These are phyloP conservation scores for Cryptococcus sp. DNA, from an alignment of 1,284 basidiomycete species.

Conservation along the genomic window DNA sequence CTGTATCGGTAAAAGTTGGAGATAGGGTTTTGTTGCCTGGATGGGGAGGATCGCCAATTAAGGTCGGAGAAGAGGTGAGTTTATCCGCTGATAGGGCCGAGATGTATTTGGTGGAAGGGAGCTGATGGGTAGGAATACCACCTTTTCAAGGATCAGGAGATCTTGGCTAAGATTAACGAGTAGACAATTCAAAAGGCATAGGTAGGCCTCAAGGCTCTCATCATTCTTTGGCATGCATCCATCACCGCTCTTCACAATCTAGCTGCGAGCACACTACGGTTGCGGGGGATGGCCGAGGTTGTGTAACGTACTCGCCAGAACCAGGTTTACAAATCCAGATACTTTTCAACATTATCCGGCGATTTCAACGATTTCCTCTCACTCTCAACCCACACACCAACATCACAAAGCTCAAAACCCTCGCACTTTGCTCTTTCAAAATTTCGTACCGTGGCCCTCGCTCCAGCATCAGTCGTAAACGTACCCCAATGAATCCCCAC, in stretches of 20 bases:
- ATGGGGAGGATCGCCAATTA: conserved; percentile 94
- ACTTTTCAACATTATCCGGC: no score
- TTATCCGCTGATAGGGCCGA: background rate
- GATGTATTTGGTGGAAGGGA: background rate
- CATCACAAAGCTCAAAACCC: background rate
- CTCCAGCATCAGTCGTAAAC: conserved; percentile 3
- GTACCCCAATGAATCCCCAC: conserved; percentile 11
- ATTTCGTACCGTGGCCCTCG: background rate
- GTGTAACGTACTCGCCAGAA: no score
- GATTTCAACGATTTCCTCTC: no score
- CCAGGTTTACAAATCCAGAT: no score
- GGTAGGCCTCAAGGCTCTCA: no score
- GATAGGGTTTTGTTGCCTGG: conserved; percentile 90
- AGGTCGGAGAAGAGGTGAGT: conserved; percentile 87
- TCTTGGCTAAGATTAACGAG: conserved; percentile 94
- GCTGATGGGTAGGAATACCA: conserved; percentile 70
- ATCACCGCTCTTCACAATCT: no score
- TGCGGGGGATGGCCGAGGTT: no score
- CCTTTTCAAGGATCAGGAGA: conserved; percentile 92
- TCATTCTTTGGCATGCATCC: no score
- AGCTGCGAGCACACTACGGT: no score
- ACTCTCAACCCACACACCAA: background rate
- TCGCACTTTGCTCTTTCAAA: background rate
- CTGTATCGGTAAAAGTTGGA: conserved; percentile 75
- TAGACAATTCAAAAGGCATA: conserved; percentile 44